These are phyloP conservation scores for Amoebophrya sp. DNA, from an alignment of 169 alveolate species.

Conservation along the genomic window DNA sequence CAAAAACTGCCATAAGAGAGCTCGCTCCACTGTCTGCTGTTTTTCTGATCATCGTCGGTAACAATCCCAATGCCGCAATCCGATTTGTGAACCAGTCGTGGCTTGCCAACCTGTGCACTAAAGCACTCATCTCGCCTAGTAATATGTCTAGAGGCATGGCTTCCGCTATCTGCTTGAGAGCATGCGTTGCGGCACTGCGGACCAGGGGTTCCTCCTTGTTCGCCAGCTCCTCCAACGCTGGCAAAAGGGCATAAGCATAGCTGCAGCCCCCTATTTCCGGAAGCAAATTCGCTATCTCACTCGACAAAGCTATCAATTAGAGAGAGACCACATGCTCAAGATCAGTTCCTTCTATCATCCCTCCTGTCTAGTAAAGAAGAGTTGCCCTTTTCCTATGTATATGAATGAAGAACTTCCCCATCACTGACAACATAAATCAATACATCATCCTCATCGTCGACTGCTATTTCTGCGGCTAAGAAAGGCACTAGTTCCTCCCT, in stretches of 20 bases:
- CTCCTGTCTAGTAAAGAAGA: neutral
- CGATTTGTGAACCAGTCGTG: neutral
- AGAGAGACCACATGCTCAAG: neutral
- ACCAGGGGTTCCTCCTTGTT: neutral
- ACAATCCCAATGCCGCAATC: neutral
- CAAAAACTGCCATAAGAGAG: neutral
- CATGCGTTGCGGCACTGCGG: neutral
- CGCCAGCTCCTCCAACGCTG: neutral
- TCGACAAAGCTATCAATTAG: neutral
- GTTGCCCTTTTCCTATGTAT: neutral
- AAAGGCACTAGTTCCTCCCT: neutral
- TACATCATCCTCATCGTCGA: neutral
- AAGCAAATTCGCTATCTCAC: neutral
- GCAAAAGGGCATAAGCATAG: neutral
- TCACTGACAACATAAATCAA: neutral
- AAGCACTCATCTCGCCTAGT: neutral
- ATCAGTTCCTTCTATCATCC: neutral
- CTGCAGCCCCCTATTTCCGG: neutral
- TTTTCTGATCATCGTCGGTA: neutral
- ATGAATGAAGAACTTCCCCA: neutral
- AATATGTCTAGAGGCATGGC: neutral
- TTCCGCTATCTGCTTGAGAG: neutral
- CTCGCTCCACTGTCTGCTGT: neutral
- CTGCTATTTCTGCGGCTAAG: neutral
- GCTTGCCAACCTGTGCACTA: neutral